Base-by-base conservation (phyloP, 83 land plant genomes). In the Picea abies region DNA sequence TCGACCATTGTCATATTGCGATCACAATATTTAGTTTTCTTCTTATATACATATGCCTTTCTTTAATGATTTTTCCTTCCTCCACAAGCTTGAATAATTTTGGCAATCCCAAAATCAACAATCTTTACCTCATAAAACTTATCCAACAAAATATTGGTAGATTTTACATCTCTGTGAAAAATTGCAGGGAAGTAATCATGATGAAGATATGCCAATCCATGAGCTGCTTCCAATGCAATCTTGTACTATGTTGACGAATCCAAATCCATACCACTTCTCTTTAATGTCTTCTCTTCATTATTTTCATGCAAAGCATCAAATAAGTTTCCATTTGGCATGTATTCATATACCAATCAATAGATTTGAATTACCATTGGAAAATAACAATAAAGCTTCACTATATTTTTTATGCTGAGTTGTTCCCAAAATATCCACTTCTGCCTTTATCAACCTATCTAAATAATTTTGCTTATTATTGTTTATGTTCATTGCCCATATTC, bases 341-440 rank as follows among this genome's bases (percentile, higher is more conserved):
- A 84, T 83, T 89, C 90, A 82, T 83, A 83, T 44, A 89, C 88
- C n/a, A 89, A 68, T 32, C n/a, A 89, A 68, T 32, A 89, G 84
- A 80, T 80, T 81, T 68, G 86, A 80, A 9, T 84, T 83, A 52
- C 81, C 85, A 83, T 84, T 81, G 47, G 86, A 80, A 85, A 79
- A 82, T 85, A 79, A 82, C 90, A 85, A 78, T 79, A 88, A 37
- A 88, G 88, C 78, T 86, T 83, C 63, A 88, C 92, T 12, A 93
- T 88, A 88, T 90, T 93, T 93, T 81, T 85, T 91, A 77, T 93
- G 95, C 80, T 91, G 64, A 39, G 91, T 90, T 65, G 83, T 88
- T 22, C 94, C 95, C n/a, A 93, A 79, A 11, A 90, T 91, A 56
- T 89, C 60, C 14, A 56, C 58, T 56, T 56, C 58, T 56, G 58